Evolutionary conservation across 208 protist species (phyloP), one percentile per base, ranked within the genome.

Genomic region (Herpetomonas muscarum): DNA sequence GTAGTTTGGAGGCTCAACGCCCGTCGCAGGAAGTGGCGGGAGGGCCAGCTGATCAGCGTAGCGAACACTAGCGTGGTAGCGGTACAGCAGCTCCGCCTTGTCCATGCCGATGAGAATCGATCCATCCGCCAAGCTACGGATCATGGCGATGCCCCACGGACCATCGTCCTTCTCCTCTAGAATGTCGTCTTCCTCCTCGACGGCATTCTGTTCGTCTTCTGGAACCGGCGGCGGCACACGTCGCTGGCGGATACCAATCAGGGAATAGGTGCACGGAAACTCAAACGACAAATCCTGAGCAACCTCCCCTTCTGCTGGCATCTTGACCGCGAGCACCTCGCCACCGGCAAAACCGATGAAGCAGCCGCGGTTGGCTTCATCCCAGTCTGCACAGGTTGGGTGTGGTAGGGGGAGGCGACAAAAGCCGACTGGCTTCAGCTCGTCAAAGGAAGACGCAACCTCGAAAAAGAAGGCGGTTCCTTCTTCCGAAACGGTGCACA

Each of bases 381-480:
- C 85, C 89, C 91, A 96, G 31, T 70, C 86, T 5, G 63, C 76
- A 39, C 79, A 89, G 3, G 62, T 64, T 22, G 75, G 78, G 45
- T 77, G 60, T 12, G 47, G 10, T 5, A 94, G 36, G 3, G 85
- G 83, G 9, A 86, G 42, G 3, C 54, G 55, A 51, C 90, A 92
- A 64, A 92, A 97, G 5, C 92, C 93, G 32, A 94, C 59, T 13
- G 94, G 85, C 39, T 52, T 7, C 26, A 92, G 65, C 4, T 55
- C 30, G 29, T 61, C 56, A 32, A 45, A 50, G 17, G 15, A 22
- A 13, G 57, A n/a, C 7, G 19, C 36, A n/a, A 92, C 70, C 0
- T 62, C 53, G 54, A 98, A 95, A 76, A 98, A 98, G 59, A 98
- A 99, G n/a, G 96, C 66, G 9, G 78, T 90, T 1, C 81, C 82